These are phyloP conservation scores for Boletus vinaceobasis DNA, from an alignment of 768 basidiomycete genomes.

Conservation along the genomic window DNA sequence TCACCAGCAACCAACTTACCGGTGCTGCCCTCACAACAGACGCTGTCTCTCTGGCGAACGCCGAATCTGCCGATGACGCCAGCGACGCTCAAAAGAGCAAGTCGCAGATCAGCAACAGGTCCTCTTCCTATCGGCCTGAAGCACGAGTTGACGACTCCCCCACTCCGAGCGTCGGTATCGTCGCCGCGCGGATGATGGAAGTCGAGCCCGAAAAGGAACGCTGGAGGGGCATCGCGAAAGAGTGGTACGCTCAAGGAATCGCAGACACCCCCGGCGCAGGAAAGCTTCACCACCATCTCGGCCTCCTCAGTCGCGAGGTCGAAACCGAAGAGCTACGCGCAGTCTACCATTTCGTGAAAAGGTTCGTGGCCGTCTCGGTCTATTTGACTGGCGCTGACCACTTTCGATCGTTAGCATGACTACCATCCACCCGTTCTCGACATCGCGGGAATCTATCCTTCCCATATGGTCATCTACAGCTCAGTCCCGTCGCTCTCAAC, in stretches of 20 bases:
- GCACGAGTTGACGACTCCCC: slow-evolving; percentile 63
- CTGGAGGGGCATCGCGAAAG: slow-evolving; percentile 84
- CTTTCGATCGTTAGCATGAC: slow-evolving; percentile 61
- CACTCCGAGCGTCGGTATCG: slow-evolving; percentile 78
- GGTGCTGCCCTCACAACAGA: slow-evolving; percentile 50
- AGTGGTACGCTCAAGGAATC: slow-evolving; percentile 90
- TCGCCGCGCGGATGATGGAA: slow-evolving; percentile 76
- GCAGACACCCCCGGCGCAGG: slow-evolving; percentile 91
- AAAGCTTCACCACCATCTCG: slow-evolving; percentile 91
- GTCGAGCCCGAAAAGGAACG: slow-evolving; percentile 89
- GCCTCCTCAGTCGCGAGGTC: slow-evolving; percentile 79
- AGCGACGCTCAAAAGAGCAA: slow-evolving; percentile 36
- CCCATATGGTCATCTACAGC: slow-evolving; percentile 80
- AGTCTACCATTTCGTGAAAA: slow-evolving; percentile 93
- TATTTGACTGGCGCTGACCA: slow-evolving; percentile 2
- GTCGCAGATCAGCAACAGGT: slow-evolving; percentile 22
- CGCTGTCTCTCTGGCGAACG: slow-evolving; percentile 49
- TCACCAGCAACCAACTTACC: slow-evolving; percentile 46
- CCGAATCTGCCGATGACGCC: slow-evolving; percentile 26
- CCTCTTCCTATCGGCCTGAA: slow-evolving; percentile 46
- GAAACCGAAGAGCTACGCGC: slow-evolving; percentile 79
- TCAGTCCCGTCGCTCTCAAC: slow-evolving; percentile 59
- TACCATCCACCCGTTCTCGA: slow-evolving; percentile 82
- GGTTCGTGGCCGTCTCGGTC: slow-evolving; percentile 45
- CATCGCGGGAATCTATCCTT: slow-evolving; percentile 86